Percentiles rank a stretch among this genome's conserved stretches.
phyloP scores from a whole-genome alignment of 169 alveolate genomes.

The Amoebophrya sp. region DNA sequence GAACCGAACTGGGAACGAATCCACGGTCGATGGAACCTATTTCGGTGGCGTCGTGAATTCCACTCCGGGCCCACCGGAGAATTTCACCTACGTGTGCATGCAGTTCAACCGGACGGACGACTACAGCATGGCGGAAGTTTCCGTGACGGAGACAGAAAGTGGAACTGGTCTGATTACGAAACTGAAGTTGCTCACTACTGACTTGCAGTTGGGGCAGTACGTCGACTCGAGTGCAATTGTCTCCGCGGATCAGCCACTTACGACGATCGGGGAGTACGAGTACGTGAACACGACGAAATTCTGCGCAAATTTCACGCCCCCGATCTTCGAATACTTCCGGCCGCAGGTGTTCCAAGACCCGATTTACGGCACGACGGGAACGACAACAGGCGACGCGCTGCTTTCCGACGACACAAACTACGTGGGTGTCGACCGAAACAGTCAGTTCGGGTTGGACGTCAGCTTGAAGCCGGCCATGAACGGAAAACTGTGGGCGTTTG shows the following conservation, averaged over 20 bases:
- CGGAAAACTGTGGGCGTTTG: background rate
- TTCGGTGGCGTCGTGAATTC: background rate
- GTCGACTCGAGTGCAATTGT: background rate
- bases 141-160: background rate
- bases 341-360: slow-evolving; percentile 1
- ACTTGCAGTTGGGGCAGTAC: background rate
- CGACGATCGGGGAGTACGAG: background rate
- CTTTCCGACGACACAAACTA: background rate
- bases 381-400: background rate
- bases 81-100: background rate
- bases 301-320: background rate
- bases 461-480: background rate
- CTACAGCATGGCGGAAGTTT: background rate
- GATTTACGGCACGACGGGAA: background rate
- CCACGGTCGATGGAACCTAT: background rate
- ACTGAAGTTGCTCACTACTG: background rate
- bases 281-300: background rate
- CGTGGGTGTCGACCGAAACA: background rate
- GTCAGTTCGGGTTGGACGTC: background rate
- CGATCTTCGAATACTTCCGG: background rate
- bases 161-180: background rate
- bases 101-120: background rate
- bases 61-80: background rate
- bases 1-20: slow-evolving; percentile 10
- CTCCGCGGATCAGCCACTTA: background rate